phyloP scores from a whole-genome alignment of 176 grass and related monocot genomes.

The Olyra latifolia region DNA sequence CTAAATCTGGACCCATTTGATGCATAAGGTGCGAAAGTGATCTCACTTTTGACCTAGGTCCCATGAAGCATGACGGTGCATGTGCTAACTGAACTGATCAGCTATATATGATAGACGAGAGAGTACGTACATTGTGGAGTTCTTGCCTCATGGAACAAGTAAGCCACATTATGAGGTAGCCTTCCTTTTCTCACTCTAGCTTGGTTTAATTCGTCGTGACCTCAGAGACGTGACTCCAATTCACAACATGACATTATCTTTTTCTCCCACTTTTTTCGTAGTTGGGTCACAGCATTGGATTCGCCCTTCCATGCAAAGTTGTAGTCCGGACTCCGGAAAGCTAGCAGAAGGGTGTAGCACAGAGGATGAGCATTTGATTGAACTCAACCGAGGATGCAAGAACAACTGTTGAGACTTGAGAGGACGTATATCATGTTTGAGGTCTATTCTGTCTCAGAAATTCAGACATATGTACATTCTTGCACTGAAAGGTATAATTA shows the following conservation, averaged over 20 bases:
- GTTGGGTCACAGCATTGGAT: constrained; percentile 40
- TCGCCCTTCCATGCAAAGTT: constrained; percentile 22
- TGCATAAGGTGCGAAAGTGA: constrained; percentile 32
- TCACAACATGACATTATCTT: constrained; percentile 40
- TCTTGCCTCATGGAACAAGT: constrained; percentile 35
- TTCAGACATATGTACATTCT: background rate
- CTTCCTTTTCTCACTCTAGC: constrained; percentile 10
- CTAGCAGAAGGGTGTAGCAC: background rate
- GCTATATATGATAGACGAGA: constrained; percentile 28
- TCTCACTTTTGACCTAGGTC: constrained; percentile 53
- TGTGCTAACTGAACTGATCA: constrained; percentile 10
- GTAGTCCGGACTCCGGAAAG: too few species aligned
- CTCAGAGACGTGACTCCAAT: constrained; percentile 42
- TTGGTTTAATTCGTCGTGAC: constrained; percentile 34
- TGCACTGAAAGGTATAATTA: background rate
- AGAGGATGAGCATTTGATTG: background rate
- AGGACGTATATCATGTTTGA: background rate
- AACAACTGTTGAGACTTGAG: background rate
- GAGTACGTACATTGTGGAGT: constrained; percentile 1
- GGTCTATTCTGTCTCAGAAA: constrained; percentile 16
- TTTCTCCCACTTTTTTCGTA: background rate
- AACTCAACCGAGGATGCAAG: background rate
- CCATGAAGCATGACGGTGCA: constrained; percentile 30
- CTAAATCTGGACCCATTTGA: constrained; percentile 45
- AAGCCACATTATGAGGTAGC: constrained; percentile 5